Evolutionary conservation across 2,329 filamentous ascomycete genomes (phyloP).

Genomic region (Diaporthe sp.): DNA sequence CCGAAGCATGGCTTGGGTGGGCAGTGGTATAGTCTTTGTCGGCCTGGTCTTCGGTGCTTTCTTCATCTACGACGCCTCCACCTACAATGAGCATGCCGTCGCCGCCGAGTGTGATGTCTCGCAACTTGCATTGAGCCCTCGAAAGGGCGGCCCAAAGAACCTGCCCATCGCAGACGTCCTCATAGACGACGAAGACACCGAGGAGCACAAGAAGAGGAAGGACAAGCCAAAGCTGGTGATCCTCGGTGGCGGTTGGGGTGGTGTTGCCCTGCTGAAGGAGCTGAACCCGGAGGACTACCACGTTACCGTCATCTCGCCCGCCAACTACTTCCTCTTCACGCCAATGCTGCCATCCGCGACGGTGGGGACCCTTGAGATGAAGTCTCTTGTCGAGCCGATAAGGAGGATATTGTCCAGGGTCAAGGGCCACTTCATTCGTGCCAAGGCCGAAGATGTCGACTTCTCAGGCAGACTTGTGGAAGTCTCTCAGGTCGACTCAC

Average conservation of each 20-base stretch:
- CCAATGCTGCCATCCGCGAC: conserved; percentile 98
- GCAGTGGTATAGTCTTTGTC: conserved; percentile 80
- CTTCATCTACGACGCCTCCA: conserved; percentile 94
- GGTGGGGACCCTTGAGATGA: conserved; percentile 91
- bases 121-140: conserved; percentile 82
- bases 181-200: conserved; percentile 88
- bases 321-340: conserved; percentile 98
- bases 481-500: conserved; percentile 77
- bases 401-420: conserved; percentile 84
- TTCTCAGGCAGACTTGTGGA: conserved; percentile 94
- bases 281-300: conserved; percentile 93
- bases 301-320: conserved; percentile 92
- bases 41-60: conserved; percentile 81
- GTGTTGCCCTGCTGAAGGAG: conserved; percentile 90
- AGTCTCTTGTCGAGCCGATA: conserved; percentile 93
- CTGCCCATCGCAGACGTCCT: conserved; percentile 89
- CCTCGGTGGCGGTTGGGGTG: conserved; percentile 94
- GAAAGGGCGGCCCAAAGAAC: conserved; percentile 92
- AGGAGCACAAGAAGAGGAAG: conserved; percentile 77
- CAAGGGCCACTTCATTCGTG: conserved; percentile 90
- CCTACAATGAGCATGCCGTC: conserved; percentile 80
- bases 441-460: conserved; percentile 87
- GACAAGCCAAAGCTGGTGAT: conserved; percentile 95
- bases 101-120: conserved; percentile 85
- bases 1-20: conserved; percentile 77